Base-by-base conservation (phyloP, 176 grass and related monocot species). In the Oryza rufipogon region DNA sequence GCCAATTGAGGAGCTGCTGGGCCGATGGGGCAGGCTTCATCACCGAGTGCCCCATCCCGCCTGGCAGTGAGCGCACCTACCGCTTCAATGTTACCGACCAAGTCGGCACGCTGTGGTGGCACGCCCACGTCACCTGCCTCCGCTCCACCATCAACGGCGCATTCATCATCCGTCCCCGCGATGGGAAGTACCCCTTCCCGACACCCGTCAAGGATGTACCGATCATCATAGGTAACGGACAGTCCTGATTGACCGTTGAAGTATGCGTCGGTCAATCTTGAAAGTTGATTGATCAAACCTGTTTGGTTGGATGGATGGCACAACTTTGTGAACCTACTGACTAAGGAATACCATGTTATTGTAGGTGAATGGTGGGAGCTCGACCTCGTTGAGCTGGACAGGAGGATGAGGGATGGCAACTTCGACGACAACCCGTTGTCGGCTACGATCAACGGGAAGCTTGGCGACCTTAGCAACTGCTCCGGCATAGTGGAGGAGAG, bases 71-170 rank as follows among this genome's bases (percentile, higher is more conserved):
- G 10, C 76, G 23, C 71, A 26, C 86, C 28, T 84, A 91, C 76
- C 76, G 85, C 9, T 80, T 91, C 77, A 39, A 71, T 22, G 80
- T 91, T 22, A 12, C 66, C 6, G 67, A 36, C 0, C 81, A 91
- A 66, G 46, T 68, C 0, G 90, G 90, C 1, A 91, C 89, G 9
- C 60, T 90, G 9, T 90, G 88, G 88, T 90, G 88, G 88, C 88
- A 90, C 61, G 75, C 89, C 3, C 90, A 91, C 38, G 61, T 61
- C 34, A 42, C 79, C 2, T 76, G 39, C 76, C 72, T 84, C 26
- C 77, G 90, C 4, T 26, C 86, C 25, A 82, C 82, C 33, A 3
- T 88, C 25, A 33, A 64, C 1, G 90, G 90, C 8, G 86, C 73
- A 8, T 28, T 91, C 39, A 12, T 88, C 20, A 30, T 91, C 25